Conservation (phyloP, 176 grass and related monocot genomes). For the Calamus simplicifolius region DNA sequence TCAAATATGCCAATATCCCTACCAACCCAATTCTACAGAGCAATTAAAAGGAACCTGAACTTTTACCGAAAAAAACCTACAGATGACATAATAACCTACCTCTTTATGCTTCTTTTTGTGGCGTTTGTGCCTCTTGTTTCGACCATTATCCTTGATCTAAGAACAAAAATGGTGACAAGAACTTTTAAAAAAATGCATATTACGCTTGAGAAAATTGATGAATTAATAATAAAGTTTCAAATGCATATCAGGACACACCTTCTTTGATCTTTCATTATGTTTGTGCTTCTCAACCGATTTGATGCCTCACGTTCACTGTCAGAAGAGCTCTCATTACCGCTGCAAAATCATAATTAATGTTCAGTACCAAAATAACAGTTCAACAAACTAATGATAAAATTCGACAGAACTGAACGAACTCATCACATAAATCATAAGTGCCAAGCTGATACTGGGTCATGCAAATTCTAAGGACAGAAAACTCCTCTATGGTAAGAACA, state of each 20-base stretch:
- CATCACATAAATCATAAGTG: too few relatives aligned
- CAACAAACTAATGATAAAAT: too few relatives aligned
- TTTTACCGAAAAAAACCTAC: too few relatives aligned
- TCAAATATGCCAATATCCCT: too few relatives aligned
- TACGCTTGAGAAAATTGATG: neutral
- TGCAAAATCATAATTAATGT: neutral
- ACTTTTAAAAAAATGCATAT: neutral
- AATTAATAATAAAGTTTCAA: too few relatives aligned
- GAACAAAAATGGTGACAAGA: neutral
- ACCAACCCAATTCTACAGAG: too few relatives aligned
- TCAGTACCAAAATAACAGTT: too few relatives aligned
- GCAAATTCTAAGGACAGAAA: too few relatives aligned
- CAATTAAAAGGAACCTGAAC: too few relatives aligned
- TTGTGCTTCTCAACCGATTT: conserved; percentile 50
- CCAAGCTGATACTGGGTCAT: too few relatives aligned
- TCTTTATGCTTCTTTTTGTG: conserved; percentile 50
- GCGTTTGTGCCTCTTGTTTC: conserved; percentile 47
- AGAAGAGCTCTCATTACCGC: conserved; percentile 41
- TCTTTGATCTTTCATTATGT: conserved; percentile 56
- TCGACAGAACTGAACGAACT: too few relatives aligned
- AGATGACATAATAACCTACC: conserved; percentile 35
- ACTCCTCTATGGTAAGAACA: too few relatives aligned
- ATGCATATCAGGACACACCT: conserved; percentile 23
- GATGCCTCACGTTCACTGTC: conserved; percentile 38
- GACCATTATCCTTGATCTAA: conserved; percentile 49